phyloP scores from a whole-genome alignment of 208 protist genomes.

The Entamoeba moshkovskii region DNA sequence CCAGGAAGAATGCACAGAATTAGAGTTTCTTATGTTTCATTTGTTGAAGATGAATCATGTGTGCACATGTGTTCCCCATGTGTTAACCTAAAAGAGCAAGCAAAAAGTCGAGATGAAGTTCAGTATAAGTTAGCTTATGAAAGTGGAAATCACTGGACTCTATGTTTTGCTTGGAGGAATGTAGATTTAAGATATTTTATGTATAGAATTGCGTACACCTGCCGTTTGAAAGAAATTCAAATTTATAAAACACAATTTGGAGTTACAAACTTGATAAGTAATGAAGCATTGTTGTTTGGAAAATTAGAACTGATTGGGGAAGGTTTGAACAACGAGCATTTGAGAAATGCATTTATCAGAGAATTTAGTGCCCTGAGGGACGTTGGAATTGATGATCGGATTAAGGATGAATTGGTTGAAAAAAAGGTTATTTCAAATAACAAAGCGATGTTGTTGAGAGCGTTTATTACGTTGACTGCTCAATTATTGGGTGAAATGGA shows the following conservation, averaged over 20 bases:
- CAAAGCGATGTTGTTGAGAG: neutral
- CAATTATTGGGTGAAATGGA: neutral
- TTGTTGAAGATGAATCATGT: neutral
- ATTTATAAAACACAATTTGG: neutral
- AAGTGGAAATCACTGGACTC: neutral
- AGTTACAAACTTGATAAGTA: neutral
- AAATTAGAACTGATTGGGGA: neutral
- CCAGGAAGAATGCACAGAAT: neutral
- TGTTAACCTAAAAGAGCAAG: neutral
- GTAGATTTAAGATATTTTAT: neutral
- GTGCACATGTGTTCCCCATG: neutral
- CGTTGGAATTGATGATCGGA: neutral
- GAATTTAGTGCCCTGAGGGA: neutral
- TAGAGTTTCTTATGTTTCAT: neutral
- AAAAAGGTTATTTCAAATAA: neutral
- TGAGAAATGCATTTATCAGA: neutral
- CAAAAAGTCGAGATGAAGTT: neutral
- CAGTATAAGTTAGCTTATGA: neutral
- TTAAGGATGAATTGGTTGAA: neutral
- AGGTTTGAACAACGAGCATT: neutral
- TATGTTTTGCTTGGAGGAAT: neutral
- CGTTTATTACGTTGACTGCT: neutral
- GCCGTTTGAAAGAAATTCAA: neutral
- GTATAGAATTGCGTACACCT: neutral
- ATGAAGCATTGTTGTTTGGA: neutral